phyloP scores from a whole-genome alignment of 2,329 filamentous ascomycete genomes.

The Colletotrichum tropicicola region DNA sequence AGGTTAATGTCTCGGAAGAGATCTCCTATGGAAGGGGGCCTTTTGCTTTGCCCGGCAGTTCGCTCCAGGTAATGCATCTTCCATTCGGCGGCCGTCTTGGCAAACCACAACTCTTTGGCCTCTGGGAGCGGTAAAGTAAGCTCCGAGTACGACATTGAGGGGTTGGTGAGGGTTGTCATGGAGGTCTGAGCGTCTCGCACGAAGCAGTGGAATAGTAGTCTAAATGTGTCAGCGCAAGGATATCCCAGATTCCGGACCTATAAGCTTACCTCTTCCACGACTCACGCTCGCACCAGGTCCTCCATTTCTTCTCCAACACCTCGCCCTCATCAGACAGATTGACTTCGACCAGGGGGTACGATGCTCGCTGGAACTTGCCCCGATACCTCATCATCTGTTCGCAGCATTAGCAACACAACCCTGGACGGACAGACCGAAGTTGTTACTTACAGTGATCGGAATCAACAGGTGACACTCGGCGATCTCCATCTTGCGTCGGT shows the following conservation, averaged over 20 bases:
- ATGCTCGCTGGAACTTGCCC: slow-evolving; percentile 66
- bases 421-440: background rate
- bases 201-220: slow-evolving; percentile 72
- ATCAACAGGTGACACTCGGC: slow-evolving; percentile 59
- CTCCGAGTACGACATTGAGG: slow-evolving; percentile 75
- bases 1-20: slow-evolving; percentile 65
- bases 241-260: background rate
- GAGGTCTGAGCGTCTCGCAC: slow-evolving; percentile 73
- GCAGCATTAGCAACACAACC: slow-evolving; percentile 1
- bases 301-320: slow-evolving; percentile 71
- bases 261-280: slow-evolving; percentile 67
- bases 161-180: slow-evolving; percentile 71
- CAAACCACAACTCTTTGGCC: slow-evolving; percentile 71
- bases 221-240: slow-evolving; percentile 35
- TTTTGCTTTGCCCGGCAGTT: slow-evolving; percentile 46
- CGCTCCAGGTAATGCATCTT: slow-evolving; percentile 64
- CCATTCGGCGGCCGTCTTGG: slow-evolving; percentile 71
- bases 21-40: slow-evolving; percentile 62
- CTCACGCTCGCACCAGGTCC: slow-evolving; percentile 69
- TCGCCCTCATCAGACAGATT: slow-evolving; percentile 63
- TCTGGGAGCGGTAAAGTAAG: slow-evolving; percentile 72
- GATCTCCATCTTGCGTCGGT: slow-evolving; percentile 64
- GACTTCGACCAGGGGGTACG: slow-evolving; percentile 61
- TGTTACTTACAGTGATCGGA: slow-evolving; percentile 51
- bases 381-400: slow-evolving; percentile 61